Evolutionary conservation across 768 basidiomycete genomes (phyloP).

Genomic region (Termitomyces sp.): DNA sequence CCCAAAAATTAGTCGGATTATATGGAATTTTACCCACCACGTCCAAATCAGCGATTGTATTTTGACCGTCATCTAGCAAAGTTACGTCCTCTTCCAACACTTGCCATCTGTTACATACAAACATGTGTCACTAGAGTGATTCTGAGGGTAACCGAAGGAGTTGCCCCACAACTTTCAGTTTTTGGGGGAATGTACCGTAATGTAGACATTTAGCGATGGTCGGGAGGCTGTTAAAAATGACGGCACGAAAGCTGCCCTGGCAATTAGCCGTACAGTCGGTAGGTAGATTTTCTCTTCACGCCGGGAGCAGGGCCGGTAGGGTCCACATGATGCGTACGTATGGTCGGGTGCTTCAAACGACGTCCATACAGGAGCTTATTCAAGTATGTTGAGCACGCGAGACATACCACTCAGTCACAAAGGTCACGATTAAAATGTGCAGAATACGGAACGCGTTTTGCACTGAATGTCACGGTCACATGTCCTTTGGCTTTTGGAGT

Average conservation of each 20-base stretch:
- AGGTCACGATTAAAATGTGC: no score
- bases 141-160: background rate
- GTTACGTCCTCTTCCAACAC: slow-evolving; percentile 1
- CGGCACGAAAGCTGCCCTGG: background rate
- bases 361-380: background rate
- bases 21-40: background rate
- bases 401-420: background rate
- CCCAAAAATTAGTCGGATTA: background rate
- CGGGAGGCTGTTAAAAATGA: background rate
- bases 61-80: background rate
- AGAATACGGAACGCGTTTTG: no score
- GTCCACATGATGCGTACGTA: background rate
- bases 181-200: background rate
- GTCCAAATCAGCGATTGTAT: background rate
- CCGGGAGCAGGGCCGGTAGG: background rate
- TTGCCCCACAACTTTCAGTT: background rate
- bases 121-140: background rate
- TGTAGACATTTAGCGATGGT: background rate
- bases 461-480: no score
- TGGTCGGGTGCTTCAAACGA: background rate
- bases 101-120: slow-evolving; percentile 6
- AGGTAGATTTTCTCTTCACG: background rate
- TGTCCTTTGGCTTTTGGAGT: no score
- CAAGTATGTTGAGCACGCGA: background rate
- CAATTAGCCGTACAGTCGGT: background rate